phyloP scores from a whole-genome alignment of 2,329 filamentous ascomycete species.

The Elsinoe perseae region DNA sequence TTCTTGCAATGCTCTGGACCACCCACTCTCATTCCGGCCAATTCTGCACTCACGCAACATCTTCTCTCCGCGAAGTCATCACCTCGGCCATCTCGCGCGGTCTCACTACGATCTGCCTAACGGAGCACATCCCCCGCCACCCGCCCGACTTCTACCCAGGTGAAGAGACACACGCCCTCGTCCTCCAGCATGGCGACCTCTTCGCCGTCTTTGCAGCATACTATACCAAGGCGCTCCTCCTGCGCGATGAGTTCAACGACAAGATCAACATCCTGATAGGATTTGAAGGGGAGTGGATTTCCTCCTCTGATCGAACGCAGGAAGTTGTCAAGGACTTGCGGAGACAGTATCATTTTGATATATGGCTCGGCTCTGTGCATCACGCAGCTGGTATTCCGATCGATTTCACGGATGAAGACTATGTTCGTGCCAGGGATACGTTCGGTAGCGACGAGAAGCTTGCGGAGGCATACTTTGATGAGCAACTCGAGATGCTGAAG shows the following conservation, averaged over 20 bases:
- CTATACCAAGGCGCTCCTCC: constrained; percentile 63
- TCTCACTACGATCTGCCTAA: constrained; percentile 78
- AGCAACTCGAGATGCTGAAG: constrained; percentile 72
- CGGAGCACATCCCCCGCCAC: constrained; percentile 89
- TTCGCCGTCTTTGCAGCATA: constrained; percentile 58
- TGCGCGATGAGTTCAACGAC: constrained; percentile 61
- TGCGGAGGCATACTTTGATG: constrained; percentile 79
- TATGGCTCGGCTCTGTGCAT: constrained; percentile 89
- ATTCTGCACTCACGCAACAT: constrained; percentile 87
- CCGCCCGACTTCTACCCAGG: constrained; percentile 82
- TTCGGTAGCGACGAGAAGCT: constrained; percentile 63
- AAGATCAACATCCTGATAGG: constrained; percentile 76
- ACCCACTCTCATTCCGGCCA: constrained; percentile 98
- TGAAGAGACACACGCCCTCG: constrained; percentile 51
- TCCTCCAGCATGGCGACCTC: constrained; percentile 40
- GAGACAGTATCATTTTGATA: constrained; percentile 61
- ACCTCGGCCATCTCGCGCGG: constrained; percentile 67
- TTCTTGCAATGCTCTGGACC: constrained; percentile 68
- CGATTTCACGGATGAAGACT: constrained; percentile 68
- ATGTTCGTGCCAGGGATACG: constrained; percentile 52
- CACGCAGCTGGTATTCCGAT: constrained; percentile 83
- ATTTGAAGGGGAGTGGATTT: constrained; percentile 91
- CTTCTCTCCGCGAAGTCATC: constrained; percentile 76
- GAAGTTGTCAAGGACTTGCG: constrained; percentile 53
- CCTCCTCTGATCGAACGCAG: constrained; percentile 49